Base-by-base conservation (phyloP, 164 flowering plant species). In the Malania oleifera region DNA sequence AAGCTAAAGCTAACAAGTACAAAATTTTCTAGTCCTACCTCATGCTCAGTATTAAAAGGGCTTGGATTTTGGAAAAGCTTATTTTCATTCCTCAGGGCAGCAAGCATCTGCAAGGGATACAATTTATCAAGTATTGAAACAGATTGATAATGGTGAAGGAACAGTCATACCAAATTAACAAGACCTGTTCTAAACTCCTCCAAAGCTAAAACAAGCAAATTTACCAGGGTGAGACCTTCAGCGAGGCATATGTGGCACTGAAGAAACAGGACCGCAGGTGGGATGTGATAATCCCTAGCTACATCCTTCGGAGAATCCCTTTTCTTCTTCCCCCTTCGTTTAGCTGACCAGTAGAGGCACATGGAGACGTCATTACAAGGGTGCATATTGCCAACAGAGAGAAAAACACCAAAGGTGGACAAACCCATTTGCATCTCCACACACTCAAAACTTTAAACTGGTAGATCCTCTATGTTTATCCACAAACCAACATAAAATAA, bases 171-270 rank as follows among this genome's bases (percentile, higher is more conserved):
- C 9, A 31, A 31, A 31, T 31, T 31, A 9, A 9, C 6, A 4
- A 31, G 4, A 9, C 35, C 35, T 31, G 9, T 31, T 31, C 35
- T 31, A 4, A 31, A 31, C 4, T 4, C 35, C 35, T 22, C 22
- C 14, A 2, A 1, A 38, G 40, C 35, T 27, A 57, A 40, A 60
- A 46, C 6, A 56, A 57, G 49, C 18, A 52, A 2, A 34, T 2
- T 70, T 86, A 88, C 99, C 95, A 85, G 74, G 29, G 90, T 70
- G 18, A 91, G 91, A 59, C 97, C 97, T 78, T 95, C 93, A 11
- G 95, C 83, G 19, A 95, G 80, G 70, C 70, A 83, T 43, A 83
- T 73, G 44, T 91, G 80, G 70, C 96, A 91, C 75, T 84, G 95
- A 67, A 88, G 80, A 58, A 86, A 74, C 71, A 78, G 59, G 45